A percentile compares a stretch with the other conserved stretches of the same genome.
These are phyloP conservation scores for Linnemannia exigua DNA, from an alignment of 192 early-diverging fungal species.

Conservation along the genomic window DNA sequence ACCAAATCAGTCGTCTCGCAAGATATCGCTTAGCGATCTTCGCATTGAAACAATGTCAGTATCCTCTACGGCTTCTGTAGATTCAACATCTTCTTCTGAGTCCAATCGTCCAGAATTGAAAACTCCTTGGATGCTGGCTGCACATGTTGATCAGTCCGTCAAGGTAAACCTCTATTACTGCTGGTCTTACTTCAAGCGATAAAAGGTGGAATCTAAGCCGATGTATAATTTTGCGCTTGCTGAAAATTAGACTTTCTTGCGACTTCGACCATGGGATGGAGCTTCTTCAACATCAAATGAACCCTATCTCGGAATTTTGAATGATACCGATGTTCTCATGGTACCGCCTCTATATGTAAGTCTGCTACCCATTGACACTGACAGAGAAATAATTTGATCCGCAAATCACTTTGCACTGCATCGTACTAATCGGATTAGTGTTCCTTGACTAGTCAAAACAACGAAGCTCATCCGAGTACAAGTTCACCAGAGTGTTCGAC, in stretches of 20 bases:
- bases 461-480: slow-evolving; percentile 57
- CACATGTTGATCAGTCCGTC: neutral
- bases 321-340: slow-evolving; percentile 59
- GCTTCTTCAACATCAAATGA: neutral
- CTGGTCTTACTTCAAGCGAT: neutral
- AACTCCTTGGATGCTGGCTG: no score
- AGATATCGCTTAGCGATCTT: slow-evolving; percentile 5
- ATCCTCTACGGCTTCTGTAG: neutral
- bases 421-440: neutral
- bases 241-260: slow-evolving; percentile 35
- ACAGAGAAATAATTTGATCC: neutral
- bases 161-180: neutral
- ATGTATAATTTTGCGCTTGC: neutral
- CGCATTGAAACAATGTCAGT: slow-evolving; percentile 10
- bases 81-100: neutral
- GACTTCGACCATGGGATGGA: slow-evolving; percentile 11
- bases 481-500: slow-evolving; percentile 73
- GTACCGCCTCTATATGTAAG: slow-evolving; percentile 52
- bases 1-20: slow-evolving; percentile 1
- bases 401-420: slow-evolving; percentile 12
- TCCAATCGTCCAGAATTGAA: neutral
- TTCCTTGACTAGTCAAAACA: slow-evolving; percentile 39
- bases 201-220: neutral
- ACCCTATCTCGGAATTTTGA: slow-evolving; percentile 54
- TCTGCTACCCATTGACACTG: neutral